phyloP scores from a whole-genome alignment of 768 basidiomycete species.

The Trametes coccinea region DNA sequence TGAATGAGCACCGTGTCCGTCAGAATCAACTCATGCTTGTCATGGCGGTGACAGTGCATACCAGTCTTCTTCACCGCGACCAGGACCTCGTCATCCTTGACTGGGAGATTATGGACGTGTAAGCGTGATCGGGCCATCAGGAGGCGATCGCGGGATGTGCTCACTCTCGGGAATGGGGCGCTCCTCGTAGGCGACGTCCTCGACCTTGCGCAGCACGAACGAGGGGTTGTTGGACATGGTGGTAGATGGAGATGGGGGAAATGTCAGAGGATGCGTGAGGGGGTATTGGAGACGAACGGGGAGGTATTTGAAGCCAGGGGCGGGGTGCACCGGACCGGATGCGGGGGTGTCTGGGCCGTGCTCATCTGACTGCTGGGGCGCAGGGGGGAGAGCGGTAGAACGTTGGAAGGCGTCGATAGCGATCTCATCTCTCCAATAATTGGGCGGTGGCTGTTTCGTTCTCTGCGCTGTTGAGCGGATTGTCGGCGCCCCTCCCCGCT shows the following conservation, averaged over 20 bases:
- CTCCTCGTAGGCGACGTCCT: constrained; percentile 70
- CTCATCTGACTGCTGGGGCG: constrained; percentile 15
- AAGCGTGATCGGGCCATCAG: neutral
- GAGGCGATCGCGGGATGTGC: neutral
- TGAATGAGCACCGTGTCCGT: constrained; percentile 29
- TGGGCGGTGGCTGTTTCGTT: neutral
- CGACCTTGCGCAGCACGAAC: constrained; percentile 71
- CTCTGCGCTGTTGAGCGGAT: neutral
- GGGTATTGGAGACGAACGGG: neutral
- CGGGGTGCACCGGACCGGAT: constrained; percentile 23
- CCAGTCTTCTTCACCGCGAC: constrained; percentile 93
- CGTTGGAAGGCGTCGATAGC: constrained; percentile 18
- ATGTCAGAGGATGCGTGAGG: neutral
- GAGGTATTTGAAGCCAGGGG: constrained; percentile 19
- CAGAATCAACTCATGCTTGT: neutral
- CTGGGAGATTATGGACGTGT: constrained; percentile 35
- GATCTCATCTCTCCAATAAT: neutral
- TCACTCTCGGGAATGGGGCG: constrained; percentile 73
- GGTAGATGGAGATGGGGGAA: constrained; percentile 4
- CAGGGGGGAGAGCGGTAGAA: constrained; percentile 8
- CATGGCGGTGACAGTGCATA: constrained; percentile 32
- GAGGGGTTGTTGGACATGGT: constrained; percentile 76
- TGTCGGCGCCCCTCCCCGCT: neutral
- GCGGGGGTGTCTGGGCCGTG: constrained; percentile 20
- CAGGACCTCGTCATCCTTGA: constrained; percentile 75